Evolutionary conservation across 441 rosid species (phyloP).

Genomic region (Corymbia calophylla): DNA sequence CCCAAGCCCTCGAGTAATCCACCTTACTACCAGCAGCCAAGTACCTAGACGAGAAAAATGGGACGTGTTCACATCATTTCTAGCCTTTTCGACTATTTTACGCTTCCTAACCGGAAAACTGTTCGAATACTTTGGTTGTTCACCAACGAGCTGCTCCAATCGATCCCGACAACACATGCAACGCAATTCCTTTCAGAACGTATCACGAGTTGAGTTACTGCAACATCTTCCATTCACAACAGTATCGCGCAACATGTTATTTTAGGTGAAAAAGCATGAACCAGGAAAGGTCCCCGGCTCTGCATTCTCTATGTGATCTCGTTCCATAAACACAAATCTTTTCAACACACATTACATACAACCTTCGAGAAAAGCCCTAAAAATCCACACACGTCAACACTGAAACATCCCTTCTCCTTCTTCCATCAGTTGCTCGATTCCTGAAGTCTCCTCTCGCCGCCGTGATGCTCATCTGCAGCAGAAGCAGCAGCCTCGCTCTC

Average conservation of each 20-base stretch:
- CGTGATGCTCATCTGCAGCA: background rate
- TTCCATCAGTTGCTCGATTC: conserved; percentile 26
- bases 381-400: background rate
- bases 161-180: background rate
- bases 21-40: background rate
- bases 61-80: too few species aligned
- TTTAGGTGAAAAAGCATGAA: background rate
- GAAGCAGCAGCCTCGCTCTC: background rate
- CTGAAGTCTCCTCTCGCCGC: conserved; percentile 19
- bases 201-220: background rate
- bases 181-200: background rate
- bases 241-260: background rate
- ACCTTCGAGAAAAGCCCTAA: background rate
- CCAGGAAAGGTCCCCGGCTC: background rate
- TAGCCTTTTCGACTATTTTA: background rate
- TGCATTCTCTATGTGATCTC: background rate
- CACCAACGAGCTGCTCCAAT: background rate
- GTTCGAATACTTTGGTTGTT: background rate
- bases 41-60: background rate
- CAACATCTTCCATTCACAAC: background rate
- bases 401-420: background rate
- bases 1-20: background rate
- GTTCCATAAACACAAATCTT: background rate
- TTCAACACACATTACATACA: background rate
- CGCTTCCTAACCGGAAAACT: background rate